Evolutionary conservation across 345 rosid species (phyloP).

Genomic region (Noccaea bulbosa): DNA sequence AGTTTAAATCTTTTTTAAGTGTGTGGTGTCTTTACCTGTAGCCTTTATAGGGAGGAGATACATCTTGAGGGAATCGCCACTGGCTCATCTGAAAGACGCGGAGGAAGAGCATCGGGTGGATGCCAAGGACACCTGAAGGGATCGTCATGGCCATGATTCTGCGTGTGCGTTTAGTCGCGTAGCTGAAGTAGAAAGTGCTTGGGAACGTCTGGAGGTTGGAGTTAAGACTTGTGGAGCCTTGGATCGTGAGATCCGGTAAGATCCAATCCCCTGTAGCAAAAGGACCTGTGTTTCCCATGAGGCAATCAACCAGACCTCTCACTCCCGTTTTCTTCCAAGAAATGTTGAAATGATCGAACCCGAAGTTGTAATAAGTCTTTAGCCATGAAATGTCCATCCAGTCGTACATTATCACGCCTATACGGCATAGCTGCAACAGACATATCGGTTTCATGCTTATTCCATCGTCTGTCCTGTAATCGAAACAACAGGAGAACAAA

Average conservation of each 20-base stretch:
- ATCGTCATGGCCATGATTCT: slow-evolving; percentile 74
- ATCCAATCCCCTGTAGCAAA: slow-evolving; percentile 92
- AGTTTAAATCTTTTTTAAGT: slow-evolving; percentile 8
- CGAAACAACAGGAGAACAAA: background rate
- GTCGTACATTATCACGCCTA: slow-evolving; percentile 86
- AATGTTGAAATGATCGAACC: slow-evolving; percentile 89
- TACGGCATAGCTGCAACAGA: slow-evolving; percentile 85
- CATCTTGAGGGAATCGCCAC: slow-evolving; percentile 76
- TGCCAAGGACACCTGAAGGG: slow-evolving; percentile 78
- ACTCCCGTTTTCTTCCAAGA: slow-evolving; percentile 79
- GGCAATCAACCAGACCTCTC: slow-evolving; percentile 72
- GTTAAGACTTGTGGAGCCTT: slow-evolving; percentile 78
- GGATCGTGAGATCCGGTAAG: slow-evolving; percentile 93
- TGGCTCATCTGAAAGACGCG: slow-evolving; percentile 91
- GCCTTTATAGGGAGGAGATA: slow-evolving; percentile 86
- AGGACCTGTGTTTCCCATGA: slow-evolving; percentile 86
- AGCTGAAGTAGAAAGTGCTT: slow-evolving; percentile 84
- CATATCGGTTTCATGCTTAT: slow-evolving; percentile 71
- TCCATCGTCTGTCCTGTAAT: slow-evolving; percentile 81
- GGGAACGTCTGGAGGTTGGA: slow-evolving; percentile 72
- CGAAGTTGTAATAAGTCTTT: slow-evolving; percentile 85
- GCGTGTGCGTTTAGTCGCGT: slow-evolving; percentile 86
- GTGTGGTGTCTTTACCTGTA: slow-evolving; percentile 62
- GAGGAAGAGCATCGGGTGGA: slow-evolving; percentile 86
- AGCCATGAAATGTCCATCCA: slow-evolving; percentile 92